A percentile compares a stretch with the other conserved stretches of the same genome.
Conservation (phyloP, 345 rosid species). For the Gossypium anomalum region DNA sequence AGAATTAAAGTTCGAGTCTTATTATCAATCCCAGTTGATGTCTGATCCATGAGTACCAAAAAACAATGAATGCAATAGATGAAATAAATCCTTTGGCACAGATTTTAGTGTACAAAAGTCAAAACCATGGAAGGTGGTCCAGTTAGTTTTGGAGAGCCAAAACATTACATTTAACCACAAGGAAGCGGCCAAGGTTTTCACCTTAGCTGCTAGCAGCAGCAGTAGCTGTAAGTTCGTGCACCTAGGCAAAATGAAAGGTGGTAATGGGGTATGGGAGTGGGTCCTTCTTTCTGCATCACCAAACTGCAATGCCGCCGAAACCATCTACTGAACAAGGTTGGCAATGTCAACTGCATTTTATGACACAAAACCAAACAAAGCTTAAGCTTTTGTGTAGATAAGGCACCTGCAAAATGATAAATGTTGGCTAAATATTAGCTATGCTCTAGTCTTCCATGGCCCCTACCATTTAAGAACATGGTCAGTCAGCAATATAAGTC, state of each 20-base stretch:
- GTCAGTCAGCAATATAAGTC: background rate
- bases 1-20: no score
- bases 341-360: background rate
- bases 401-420: background rate
- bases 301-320: background rate
- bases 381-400: background rate
- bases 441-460: background rate
- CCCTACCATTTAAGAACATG: background rate
- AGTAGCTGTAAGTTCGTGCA: background rate
- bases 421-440: background rate
- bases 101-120: background rate
- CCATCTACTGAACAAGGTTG: constrained; percentile 2
- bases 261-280: background rate
- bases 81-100: background rate
- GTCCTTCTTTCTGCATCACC: background rate
- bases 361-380: background rate
- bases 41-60: no score
- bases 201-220: background rate
- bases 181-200: background rate
- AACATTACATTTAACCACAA: background rate
- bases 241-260: background rate
- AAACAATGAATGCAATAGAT: background rate
- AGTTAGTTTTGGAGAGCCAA: background rate
- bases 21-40: no score
- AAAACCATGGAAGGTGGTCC: constrained; percentile 1